Conservation (phyloP, 495 filamentous ascomycete species). For the Aspergillus sclerotioniger region DNA sequence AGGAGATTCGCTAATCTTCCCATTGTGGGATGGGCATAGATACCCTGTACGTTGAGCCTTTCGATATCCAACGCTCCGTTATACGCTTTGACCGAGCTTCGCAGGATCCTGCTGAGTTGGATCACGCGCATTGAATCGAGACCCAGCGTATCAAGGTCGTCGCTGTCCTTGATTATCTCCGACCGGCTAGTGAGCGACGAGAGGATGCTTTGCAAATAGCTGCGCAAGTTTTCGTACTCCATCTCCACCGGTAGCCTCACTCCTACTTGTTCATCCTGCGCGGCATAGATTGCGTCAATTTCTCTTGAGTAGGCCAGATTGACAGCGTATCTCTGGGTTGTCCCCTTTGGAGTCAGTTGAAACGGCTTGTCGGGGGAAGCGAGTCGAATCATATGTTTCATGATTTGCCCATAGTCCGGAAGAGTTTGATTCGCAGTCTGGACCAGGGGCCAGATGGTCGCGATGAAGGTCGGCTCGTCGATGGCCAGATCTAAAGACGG, state of each 20-base stretch:
- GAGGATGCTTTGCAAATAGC: not conserved
- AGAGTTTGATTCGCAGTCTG: not conserved
- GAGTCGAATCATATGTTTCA: not conserved
- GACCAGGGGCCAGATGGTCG: not conserved
- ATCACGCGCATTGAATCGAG: slow-evolving; percentile 36
- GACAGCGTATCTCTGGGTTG: not conserved
- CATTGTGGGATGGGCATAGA: slow-evolving; percentile 32
- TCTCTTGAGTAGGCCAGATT: not conserved
- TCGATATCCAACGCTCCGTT: slow-evolving; percentile 11
- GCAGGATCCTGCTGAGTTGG: slow-evolving; percentile 23
- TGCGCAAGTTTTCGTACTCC: not conserved
- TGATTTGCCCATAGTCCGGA: not conserved
- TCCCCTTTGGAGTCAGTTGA: not conserved
- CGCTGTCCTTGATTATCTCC: slow-evolving; percentile 8
- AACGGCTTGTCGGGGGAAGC: not conserved
- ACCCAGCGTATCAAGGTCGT: slow-evolving; percentile 27
- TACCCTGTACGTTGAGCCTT: slow-evolving; percentile 14
- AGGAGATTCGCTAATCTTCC: slow-evolving; percentile 20
- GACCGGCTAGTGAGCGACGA: not conserved
- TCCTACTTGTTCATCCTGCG: not conserved
- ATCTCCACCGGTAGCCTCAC: not conserved
- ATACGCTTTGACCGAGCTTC: slow-evolving; percentile 14
- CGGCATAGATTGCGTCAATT: not conserved
- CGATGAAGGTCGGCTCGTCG: not conserved
- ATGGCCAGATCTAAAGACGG: no score